Base-by-base conservation (phyloP, 192 early-diverging fungal genomes). In the Spinellus fusiger region DNA sequence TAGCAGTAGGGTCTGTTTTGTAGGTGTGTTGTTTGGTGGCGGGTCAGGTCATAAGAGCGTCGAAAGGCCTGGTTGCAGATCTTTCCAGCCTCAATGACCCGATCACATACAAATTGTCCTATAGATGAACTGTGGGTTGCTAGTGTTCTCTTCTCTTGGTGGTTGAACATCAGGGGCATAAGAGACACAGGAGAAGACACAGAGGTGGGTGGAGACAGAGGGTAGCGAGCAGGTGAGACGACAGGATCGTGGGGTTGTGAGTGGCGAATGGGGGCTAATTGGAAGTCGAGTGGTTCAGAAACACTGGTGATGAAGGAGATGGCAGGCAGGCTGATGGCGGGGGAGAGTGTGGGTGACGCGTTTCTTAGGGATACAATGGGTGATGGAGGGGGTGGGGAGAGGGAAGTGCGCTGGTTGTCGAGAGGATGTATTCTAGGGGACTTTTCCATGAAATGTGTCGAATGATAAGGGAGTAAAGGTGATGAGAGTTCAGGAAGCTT, bases 1-100 rank as follows among this genome's bases (percentile, higher is more conserved):
- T 59, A 49, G 23, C 56, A 52, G 35, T 62, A 64, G 3, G 70
- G 65, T 28, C 65, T 48, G 29, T 67, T 62, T 33, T 67, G 52
- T 35, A 64, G 38, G 35, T 73, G 70, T n/a, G 66, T 73, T 27
- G 56, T 66, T 23, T 64, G 64, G 59, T 73, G 70, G 16, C 70
- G 65, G 22, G 65, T 58, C 16, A 73, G 20, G 37, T 73, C 70
- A 40, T 73, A 73, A n/a, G 65, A 57, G 29, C 70, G 70, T 34
- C 52, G 54, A 27, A 73, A 73, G 18, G 70, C 57, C 34, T 66
- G 61, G 26, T 56, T 54, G 54, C 70, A 73, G 12, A 38, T 53
- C 16, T 47, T 48, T 7, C 61, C 51, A 23, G 60, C 63, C 9
- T 73, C 66, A 8, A 69, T 51, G 16, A 58, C 46, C 29, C 66